Evolutionary conservation across 2,329 filamentous ascomycete genomes (phyloP), one percentile per base, ranked within the genome.

Genomic region (Fusarium falciforme): DNA sequence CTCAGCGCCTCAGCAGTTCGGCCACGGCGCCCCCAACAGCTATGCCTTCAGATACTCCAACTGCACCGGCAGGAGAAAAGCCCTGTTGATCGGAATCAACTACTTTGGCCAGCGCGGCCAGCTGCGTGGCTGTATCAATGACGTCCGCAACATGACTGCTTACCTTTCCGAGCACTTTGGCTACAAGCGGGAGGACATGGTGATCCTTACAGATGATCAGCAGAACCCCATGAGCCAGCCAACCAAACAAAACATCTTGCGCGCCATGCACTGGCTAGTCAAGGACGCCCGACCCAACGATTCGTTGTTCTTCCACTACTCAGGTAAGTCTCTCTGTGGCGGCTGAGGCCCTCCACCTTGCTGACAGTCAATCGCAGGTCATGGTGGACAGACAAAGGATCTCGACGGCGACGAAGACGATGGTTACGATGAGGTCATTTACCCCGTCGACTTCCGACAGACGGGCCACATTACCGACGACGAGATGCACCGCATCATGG

Each of bases 191-290:
- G 96, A 98, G 83, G 95, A 98, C 80, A 98, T 98, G 96, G 96
- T 98, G 22, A 92, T 96, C 71, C 88, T 98, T 81, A 98, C 96
- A 42, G 96, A 98, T 80, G 96, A 98, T 81, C 95, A 98, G 85
- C 94, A 98, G 82, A 98, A 98, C 78, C 94, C 94, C 29, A 97
- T 98, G 93, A 97, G 94, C 84, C 94, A 98, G 84, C 96, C 96
- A 10, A 98, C 95, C 6, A 98, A 98, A 83, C 93, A 94, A 76
- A 98, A 98, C 80, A 97, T 98, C 65, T 84, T 98, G 40, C 90
- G 96, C 62, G 96, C 96, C 33, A 98, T 98, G 96, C 95, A 98
- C 82, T 98, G 96, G 96, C 86, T 98, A 22, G 94, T 98, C 67
- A 98, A 98, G 84, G 95, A 98, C 80, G 95, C 96, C 6, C 90